Evolutionary conservation across 2,329 filamentous ascomycete species (phyloP).

Genomic region (Albifimbria verrucaria): DNA sequence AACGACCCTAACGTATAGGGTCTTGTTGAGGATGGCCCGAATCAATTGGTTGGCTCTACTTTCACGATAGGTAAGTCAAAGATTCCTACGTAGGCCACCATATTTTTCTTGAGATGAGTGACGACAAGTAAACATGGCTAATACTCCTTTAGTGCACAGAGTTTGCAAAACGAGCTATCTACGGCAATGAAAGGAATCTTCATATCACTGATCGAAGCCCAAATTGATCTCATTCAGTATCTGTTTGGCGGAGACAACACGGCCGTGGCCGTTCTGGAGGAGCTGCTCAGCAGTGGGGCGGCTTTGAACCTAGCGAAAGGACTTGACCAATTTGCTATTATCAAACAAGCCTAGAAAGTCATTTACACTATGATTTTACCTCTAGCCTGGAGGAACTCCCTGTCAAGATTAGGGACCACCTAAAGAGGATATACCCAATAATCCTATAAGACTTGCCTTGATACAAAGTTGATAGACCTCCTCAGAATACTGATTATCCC

Average conservation of each 20-base stretch:
- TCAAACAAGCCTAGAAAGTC: too few relatives aligned
- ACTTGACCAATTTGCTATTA: neutral
- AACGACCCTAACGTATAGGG: neutral
- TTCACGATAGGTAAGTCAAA: neutral
- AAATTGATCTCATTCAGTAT: neutral
- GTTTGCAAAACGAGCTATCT: neutral
- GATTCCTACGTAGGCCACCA: neutral
- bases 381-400: too few relatives aligned
- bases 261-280: neutral
- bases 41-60: neutral
- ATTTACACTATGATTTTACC: too few relatives aligned
- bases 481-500: too few relatives aligned
- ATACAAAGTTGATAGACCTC: too few relatives aligned
- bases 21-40: slow-evolving; percentile 1
- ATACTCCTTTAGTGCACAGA: neutral
- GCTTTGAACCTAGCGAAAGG: neutral
- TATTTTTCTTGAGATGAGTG: neutral
- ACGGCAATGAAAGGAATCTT: neutral
- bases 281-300: neutral
- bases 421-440: too few relatives aligned
- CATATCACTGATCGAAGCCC: neutral
- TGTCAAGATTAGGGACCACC: too few relatives aligned
- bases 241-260: neutral
- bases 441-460: too few relatives aligned
- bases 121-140: neutral